phyloP scores from a whole-genome alignment of 345 rosid species.

The Acer negundo region DNA sequence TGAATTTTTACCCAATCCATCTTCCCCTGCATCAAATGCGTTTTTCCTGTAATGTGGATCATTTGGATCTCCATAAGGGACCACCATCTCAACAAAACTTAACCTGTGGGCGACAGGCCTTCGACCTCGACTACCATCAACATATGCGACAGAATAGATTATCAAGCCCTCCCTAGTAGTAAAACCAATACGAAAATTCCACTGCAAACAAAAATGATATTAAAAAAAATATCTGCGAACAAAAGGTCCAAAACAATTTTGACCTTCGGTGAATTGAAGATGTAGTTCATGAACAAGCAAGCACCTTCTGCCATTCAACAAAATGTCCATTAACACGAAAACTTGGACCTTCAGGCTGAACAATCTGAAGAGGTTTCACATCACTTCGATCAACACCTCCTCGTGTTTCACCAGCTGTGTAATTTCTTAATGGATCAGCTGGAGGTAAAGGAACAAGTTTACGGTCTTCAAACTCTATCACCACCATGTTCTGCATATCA shows the following conservation, averaged over 20 bases:
- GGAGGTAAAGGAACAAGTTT: constrained; percentile 69
- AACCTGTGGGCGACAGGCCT: constrained; percentile 76
- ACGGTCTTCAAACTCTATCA: constrained; percentile 75
- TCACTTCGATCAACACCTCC: constrained; percentile 83
- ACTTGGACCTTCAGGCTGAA: constrained; percentile 80
- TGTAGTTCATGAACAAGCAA: constrained; percentile 5
- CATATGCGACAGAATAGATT: constrained; percentile 68
- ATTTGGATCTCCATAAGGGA: constrained; percentile 83
- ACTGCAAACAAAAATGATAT: constrained; percentile 40
- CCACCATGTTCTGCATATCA: constrained; percentile 79
- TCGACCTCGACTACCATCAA: constrained; percentile 73
- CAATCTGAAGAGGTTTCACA: constrained; percentile 65
- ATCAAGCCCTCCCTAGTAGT: constrained; percentile 79
- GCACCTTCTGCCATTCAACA: constrained; percentile 76
- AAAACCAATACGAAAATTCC: constrained; percentile 81
- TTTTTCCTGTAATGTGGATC: constrained; percentile 80
- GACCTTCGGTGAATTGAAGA: background rate
- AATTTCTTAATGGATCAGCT: constrained; percentile 76
- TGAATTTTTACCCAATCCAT: constrained; percentile 81
- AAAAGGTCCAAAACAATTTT: constrained; percentile 3
- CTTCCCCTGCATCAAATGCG: constrained; percentile 87
- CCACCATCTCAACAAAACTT: constrained; percentile 87
- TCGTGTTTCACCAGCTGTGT: constrained; percentile 65
- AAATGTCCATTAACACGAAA: constrained; percentile 64
- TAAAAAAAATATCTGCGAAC: background rate